Evolutionary conservation across 1,284 basidiomycete genomes (phyloP).

Genomic region (Cryptococcus sp.): DNA sequence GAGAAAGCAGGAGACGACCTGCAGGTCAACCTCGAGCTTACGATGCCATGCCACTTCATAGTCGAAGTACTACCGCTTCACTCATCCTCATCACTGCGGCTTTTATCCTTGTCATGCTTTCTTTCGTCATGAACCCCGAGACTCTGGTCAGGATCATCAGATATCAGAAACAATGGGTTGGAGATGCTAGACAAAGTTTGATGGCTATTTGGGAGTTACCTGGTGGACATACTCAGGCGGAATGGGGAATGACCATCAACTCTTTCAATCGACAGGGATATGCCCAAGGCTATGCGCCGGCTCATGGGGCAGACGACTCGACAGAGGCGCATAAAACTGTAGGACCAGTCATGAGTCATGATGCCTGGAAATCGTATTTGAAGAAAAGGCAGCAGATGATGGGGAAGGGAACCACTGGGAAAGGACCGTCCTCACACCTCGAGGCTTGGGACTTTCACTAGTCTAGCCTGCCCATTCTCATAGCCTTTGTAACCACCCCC

Average conservation of each 20-base stretch:
- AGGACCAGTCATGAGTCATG: not conserved
- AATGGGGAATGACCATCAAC: not conserved
- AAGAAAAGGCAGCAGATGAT: not conserved
- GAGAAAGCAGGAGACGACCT: slow-evolving; percentile 7
- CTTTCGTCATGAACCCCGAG: slow-evolving; percentile 1
- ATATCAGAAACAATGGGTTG: not conserved
- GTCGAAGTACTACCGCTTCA: slow-evolving; percentile 7
- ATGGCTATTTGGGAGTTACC: too few species aligned
- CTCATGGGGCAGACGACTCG: not conserved
- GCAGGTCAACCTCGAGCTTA: not conserved
- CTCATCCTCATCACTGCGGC: slow-evolving; percentile 9
- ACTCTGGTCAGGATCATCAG: not conserved
- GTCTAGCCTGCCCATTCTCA: not conserved
- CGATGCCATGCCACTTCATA: not conserved
- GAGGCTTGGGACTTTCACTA: slow-evolving; percentile 14
- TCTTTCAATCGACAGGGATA: not conserved
- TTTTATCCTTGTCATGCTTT: slow-evolving; percentile 6
- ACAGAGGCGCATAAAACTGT: not conserved
- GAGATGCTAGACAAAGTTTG: too few species aligned
- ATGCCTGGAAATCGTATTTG: not conserved
- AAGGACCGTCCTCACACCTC: not conserved
- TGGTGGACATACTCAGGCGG: too few species aligned
- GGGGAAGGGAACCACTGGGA: not conserved
- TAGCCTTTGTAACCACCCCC: not conserved
- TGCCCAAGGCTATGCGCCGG: not conserved